phyloP scores from a whole-genome alignment of 2,329 filamentous ascomycete species.

The Pseudonectria buxi region DNA sequence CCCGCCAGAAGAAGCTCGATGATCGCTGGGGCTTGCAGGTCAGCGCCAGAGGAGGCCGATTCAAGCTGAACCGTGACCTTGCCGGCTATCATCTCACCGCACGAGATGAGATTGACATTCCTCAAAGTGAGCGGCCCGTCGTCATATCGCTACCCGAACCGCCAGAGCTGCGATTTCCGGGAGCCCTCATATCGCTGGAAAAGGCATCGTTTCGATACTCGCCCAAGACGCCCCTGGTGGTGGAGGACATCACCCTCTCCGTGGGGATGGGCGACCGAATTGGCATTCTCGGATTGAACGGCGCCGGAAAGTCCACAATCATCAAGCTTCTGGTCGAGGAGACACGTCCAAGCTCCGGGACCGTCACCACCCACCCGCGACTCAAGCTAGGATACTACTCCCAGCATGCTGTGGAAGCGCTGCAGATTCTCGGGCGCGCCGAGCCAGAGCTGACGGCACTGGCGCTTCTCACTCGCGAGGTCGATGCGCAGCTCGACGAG shows the following conservation, averaged over 20 bases:
- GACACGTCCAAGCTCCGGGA: slow-evolving; percentile 52
- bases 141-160: slow-evolving; percentile 55
- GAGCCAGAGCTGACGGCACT: slow-evolving; percentile 57
- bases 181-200: slow-evolving; percentile 66
- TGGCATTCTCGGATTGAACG: slow-evolving; percentile 73
- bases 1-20: slow-evolving; percentile 76
- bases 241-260: slow-evolving; percentile 60
- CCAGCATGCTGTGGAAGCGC: slow-evolving; percentile 67
- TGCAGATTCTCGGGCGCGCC: slow-evolving; percentile 47
- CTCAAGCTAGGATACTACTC: slow-evolving; percentile 70
- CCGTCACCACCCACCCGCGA: slow-evolving; percentile 59
- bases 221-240: slow-evolving; percentile 29
- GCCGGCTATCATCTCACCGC: slow-evolving; percentile 52
- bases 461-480: slow-evolving; percentile 51
- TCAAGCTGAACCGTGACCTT: slow-evolving; percentile 74
- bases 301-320: slow-evolving; percentile 74
- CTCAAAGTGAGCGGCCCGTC: slow-evolving; percentile 53
- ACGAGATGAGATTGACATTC: slow-evolving; percentile 66
- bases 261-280: slow-evolving; percentile 68
- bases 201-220: slow-evolving; percentile 60
- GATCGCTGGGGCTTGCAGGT: slow-evolving; percentile 73
- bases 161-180: slow-evolving; percentile 66
- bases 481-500: slow-evolving; percentile 49
- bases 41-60: slow-evolving; percentile 62
- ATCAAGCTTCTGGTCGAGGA: slow-evolving; percentile 62